Conservation (phyloP, 163 green algal genomes). For the Chlamydomonas reinhardtii region DNA sequence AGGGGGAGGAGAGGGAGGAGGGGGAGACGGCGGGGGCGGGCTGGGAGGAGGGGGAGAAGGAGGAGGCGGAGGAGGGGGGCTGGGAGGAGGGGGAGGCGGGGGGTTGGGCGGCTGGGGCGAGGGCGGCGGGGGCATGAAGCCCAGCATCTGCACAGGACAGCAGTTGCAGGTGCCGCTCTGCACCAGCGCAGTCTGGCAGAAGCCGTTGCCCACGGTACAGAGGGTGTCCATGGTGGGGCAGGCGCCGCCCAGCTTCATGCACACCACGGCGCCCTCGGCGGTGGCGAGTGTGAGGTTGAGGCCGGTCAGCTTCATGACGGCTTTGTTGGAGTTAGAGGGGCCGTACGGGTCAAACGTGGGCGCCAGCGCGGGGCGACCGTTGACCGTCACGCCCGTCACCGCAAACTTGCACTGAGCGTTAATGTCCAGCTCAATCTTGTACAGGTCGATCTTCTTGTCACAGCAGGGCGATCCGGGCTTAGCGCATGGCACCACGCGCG, state of each 20-base stretch:
- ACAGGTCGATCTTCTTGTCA: slow-evolving; percentile 27
- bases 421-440: slow-evolving; percentile 52
- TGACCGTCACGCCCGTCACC: slow-evolving; percentile 13
- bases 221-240: slow-evolving; percentile 36
- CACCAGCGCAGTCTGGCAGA: slow-evolving; percentile 41
- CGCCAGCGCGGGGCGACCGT: background rate
- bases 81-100: no score
- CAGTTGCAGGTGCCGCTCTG: slow-evolving; percentile 50
- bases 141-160: slow-evolving; percentile 47
- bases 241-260: slow-evolving; percentile 34
- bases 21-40: no score
- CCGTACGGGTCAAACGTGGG: slow-evolving; percentile 3
- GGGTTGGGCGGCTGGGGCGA: background rate
- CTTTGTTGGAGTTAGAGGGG: slow-evolving; percentile 6
- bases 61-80: no score
- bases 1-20: no score
- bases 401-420: slow-evolving; percentile 20
- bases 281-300: slow-evolving; percentile 43
- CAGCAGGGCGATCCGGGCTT: slow-evolving; percentile 14
- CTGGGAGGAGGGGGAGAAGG: no score
- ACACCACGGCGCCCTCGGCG: slow-evolving; percentile 33
- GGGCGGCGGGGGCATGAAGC: slow-evolving; percentile 40
- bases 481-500: slow-evolving; percentile 1
- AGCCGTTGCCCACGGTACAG: slow-evolving; percentile 31
- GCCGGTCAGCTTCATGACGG: slow-evolving; percentile 40